phyloP scores from a whole-genome alignment of 306 rosid species.

The Quercus variabilis region DNA sequence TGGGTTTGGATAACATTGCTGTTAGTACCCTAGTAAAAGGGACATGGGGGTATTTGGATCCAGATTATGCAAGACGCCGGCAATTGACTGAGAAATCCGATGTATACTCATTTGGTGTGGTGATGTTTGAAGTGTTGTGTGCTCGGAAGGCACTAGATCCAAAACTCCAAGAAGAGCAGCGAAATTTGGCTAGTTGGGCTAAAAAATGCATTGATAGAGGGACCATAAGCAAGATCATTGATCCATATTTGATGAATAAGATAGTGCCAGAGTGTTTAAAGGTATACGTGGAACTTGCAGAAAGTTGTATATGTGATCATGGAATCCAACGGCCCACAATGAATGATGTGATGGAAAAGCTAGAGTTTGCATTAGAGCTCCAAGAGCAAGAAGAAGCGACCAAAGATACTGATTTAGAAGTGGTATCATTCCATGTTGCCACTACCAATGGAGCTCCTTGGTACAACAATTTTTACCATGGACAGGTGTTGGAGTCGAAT shows the following conservation, averaged over 20 bases:
- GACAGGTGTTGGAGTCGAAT: neutral
- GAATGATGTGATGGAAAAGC: conserved; percentile 43
- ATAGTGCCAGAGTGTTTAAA: no score
- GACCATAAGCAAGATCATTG: conserved; percentile 25
- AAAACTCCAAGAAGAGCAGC: neutral
- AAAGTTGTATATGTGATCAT: no score
- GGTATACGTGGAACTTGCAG: no score
- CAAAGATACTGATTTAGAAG: neutral
- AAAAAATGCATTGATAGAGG: conserved; percentile 14
- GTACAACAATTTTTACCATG: neutral
- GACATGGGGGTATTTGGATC: conserved; percentile 28
- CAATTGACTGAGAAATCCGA: conserved; percentile 15
- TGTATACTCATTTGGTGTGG: conserved; percentile 33
- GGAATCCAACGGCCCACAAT: no score
- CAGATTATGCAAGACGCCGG: conserved; percentile 3
- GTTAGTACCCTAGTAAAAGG: conserved; percentile 29
- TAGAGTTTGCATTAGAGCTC: no score
- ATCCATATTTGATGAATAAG: neutral
- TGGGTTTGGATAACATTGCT: conserved; percentile 7
- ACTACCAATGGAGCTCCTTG: neutral
- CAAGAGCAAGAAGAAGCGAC: neutral
- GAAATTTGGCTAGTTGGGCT: conserved; percentile 9
- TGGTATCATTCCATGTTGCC: neutral
- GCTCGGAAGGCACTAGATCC: neutral
- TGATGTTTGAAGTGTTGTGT: conserved; percentile 21